A percentile compares a stretch with the other conserved stretches of the same genome.
Conservation (phyloP, 768 basidiomycete genomes). For the Tylopilus sp. region DNA sequence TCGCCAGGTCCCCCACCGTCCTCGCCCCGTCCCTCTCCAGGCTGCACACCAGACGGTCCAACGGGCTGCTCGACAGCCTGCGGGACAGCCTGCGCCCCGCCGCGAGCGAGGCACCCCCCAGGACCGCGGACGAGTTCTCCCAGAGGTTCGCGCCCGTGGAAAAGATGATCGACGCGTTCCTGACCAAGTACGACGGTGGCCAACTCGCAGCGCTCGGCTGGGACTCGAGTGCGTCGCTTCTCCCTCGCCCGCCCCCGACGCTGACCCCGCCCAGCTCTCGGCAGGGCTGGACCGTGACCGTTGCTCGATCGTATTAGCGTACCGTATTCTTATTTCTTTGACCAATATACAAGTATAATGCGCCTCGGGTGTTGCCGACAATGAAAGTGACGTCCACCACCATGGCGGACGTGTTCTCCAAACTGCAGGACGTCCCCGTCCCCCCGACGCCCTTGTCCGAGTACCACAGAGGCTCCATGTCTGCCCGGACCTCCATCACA, state of each 20-base stretch:
- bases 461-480: conserved; percentile 65
- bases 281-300: conserved; percentile 1
- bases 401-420: conserved; percentile 20
- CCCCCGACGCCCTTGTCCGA: conserved; percentile 36
- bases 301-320: conserved; percentile 3
- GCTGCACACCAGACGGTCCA: background rate
- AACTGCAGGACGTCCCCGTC: conserved; percentile 6
- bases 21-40: conserved; percentile 7
- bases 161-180: conserved; percentile 18
- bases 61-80: conserved; percentile 11
- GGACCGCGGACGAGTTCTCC: conserved; percentile 22
- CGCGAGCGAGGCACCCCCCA: conserved; percentile 10
- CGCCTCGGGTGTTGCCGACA: conserved; percentile 23
- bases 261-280: conserved; percentile 10
- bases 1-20: background rate
- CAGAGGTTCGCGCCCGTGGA: conserved; percentile 16
- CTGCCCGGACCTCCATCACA: conserved; percentile 61
- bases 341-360: conserved; percentile 17
- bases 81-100: conserved; percentile 5
- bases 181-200: conserved; percentile 20
- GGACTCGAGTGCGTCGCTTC: conserved; percentile 21
- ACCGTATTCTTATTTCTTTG: conserved; percentile 12
- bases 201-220: conserved; percentile 24
- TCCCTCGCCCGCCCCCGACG: background rate
- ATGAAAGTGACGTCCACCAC: conserved; percentile 17